phyloP scores from a whole-genome alignment of 768 basidiomycete species.

The Lepiota brunneoincarnata region DNA sequence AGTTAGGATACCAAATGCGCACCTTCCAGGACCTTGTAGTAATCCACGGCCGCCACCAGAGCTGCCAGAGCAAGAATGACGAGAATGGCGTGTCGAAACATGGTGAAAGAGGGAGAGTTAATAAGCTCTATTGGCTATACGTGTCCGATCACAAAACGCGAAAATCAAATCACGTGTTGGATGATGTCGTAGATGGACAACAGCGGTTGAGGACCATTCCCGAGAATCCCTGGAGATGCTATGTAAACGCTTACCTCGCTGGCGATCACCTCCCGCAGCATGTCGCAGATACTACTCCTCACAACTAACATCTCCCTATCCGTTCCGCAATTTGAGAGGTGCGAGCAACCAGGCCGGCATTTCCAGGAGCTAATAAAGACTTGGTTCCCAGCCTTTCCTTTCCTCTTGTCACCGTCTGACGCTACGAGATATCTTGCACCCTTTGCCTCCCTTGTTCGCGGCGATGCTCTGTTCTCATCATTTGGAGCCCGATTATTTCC shows the following conservation, averaged over 20 bases:
- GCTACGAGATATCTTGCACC: slow-evolving; percentile 39
- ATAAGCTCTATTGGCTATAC: slow-evolving; percentile 20
- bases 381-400: slow-evolving; percentile 50
- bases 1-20: slow-evolving; percentile 30
- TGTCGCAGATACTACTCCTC: background rate
- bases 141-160: slow-evolving; percentile 20
- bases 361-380: background rate
- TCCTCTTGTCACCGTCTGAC: slow-evolving; percentile 42
- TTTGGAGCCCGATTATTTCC: slow-evolving; percentile 36
- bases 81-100: slow-evolving; percentile 34
- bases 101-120: slow-evolving; percentile 18
- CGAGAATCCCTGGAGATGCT: slow-evolving; percentile 8
- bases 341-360: slow-evolving; percentile 6
- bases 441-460: slow-evolving; percentile 24
- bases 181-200: background rate
- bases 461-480: slow-evolving; percentile 24
- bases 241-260: slow-evolving; percentile 8
- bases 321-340: slow-evolving; percentile 37
- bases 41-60: slow-evolving; percentile 57
- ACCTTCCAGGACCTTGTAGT: slow-evolving; percentile 84
- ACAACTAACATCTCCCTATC: slow-evolving; percentile 21
- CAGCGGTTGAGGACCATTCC: background rate
- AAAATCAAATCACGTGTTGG: slow-evolving; percentile 1
- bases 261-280: background rate
- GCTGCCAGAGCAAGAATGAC: slow-evolving; percentile 34